Conservation (phyloP, 495 filamentous ascomycete species). For the Penicillium coffeae region DNA sequence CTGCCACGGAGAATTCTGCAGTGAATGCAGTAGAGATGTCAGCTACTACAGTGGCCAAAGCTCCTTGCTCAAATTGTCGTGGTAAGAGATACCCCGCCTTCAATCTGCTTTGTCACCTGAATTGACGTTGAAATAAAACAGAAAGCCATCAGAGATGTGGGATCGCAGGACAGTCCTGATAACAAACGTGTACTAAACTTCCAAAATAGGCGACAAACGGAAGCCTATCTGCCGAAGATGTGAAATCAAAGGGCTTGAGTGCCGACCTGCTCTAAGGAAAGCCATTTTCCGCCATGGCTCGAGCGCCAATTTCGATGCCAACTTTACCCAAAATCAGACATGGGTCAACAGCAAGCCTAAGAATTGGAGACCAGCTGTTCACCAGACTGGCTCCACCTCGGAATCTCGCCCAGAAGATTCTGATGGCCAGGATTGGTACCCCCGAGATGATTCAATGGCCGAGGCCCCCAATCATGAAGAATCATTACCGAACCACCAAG, state of each 20-base stretch:
- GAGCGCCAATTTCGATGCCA: constrained; percentile 14
- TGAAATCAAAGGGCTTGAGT: constrained; percentile 12
- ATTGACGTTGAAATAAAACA: too few species aligned
- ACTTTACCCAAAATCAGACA: constrained; percentile 9
- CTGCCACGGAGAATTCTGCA: not conserved
- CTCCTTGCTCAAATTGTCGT: constrained; percentile 10
- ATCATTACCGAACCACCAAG: too few species aligned
- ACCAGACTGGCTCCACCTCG: not conserved
- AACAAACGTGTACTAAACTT: too few species aligned
- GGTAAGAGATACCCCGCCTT: too few species aligned
- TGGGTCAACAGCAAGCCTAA: constrained; percentile 19
- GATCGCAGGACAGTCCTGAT: too few species aligned
- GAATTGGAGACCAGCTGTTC: constrained; percentile 7
- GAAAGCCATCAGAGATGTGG: constrained; percentile 6
- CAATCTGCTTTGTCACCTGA: too few species aligned
- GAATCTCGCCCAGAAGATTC: not conserved
- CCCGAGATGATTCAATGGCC: too few species aligned
- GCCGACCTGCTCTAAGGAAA: constrained; percentile 9
- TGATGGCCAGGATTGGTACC: not conserved
- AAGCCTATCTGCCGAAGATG: constrained; percentile 14
- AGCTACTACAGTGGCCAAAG: constrained; percentile 1
- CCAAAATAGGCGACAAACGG: constrained; percentile 15
- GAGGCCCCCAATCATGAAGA: too few species aligned
- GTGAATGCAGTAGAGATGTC: not conserved
- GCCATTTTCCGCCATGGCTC: constrained; percentile 19